phyloP scores from a whole-genome alignment of 2,329 filamentous ascomycete species.

The Microsporum canis region DNA sequence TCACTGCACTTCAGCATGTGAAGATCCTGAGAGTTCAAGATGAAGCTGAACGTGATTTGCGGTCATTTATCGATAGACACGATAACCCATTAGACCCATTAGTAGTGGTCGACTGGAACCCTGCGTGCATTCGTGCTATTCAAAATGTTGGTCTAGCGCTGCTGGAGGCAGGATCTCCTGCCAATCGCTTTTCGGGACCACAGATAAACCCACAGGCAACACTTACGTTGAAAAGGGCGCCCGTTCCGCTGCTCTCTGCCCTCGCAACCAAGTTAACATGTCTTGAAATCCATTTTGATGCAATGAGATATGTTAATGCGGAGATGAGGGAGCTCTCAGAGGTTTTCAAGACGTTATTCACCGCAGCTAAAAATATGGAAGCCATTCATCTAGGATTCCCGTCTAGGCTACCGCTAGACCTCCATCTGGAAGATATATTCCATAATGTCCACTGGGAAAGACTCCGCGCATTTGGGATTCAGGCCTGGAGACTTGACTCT shows the following conservation, averaged over 20 bases:
- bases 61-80: slow-evolving; percentile 41
- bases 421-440: slow-evolving; percentile 51
- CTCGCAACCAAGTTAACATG: slow-evolving; percentile 49
- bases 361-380: slow-evolving; percentile 48
- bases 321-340: slow-evolving; percentile 48
- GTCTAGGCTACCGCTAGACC: slow-evolving; percentile 43
- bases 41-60: slow-evolving; percentile 44
- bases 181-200: slow-evolving; percentile 50
- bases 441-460: slow-evolving; percentile 51
- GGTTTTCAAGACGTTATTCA: slow-evolving; percentile 49
- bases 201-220: slow-evolving; percentile 52
- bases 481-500: slow-evolving; percentile 51
- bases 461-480: slow-evolving; percentile 52
- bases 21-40: slow-evolving; percentile 54
- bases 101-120: slow-evolving; percentile 48
- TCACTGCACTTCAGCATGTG: slow-evolving; percentile 51
- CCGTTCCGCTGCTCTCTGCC: slow-evolving; percentile 38
- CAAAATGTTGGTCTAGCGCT: slow-evolving; percentile 48
- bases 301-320: slow-evolving; percentile 44
- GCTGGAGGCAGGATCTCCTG: slow-evolving; percentile 44
- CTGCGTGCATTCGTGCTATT: slow-evolving; percentile 51
- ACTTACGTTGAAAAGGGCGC: slow-evolving; percentile 39
- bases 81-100: slow-evolving; percentile 35
- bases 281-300: slow-evolving; percentile 53
- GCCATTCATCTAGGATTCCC: slow-evolving; percentile 56